These are phyloP conservation scores for Quillaja saponaria DNA, from an alignment of 306 rosid species.

Conservation along the genomic window DNA sequence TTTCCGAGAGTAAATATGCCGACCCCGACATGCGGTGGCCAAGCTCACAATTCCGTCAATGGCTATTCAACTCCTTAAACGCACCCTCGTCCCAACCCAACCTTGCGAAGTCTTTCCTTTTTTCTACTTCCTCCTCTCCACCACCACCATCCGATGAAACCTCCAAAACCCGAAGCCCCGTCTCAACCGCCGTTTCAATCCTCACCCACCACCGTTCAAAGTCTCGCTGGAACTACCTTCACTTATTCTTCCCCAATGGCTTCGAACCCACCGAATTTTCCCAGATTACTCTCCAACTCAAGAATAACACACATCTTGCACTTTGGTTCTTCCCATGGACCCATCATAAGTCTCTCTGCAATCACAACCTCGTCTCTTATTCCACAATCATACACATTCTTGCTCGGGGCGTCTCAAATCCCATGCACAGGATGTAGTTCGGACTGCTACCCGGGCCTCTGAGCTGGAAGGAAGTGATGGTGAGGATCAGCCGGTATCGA, in stretches of 20 bases:
- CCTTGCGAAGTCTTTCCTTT: conserved; percentile 9
- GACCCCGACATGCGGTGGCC: not conserved
- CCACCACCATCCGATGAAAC: conserved; percentile 25
- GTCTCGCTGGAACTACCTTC: conserved; percentile 70
- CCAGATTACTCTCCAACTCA: conserved; percentile 50
- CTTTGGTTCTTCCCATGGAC: conserved; percentile 70
- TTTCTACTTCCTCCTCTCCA: conserved; percentile 23
- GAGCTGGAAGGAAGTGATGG: conserved; percentile 5
- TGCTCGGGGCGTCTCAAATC: conserved; percentile 62
- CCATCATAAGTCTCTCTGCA: conserved; percentile 53
- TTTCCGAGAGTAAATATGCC: too few species aligned
- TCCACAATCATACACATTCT: conserved; percentile 71
- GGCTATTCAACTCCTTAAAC: conserved; percentile 39
- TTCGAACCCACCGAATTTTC: conserved; percentile 56
- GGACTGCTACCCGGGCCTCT: conserved; percentile 42
- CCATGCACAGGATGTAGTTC: conserved; percentile 55
- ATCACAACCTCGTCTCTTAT: conserved; percentile 60
- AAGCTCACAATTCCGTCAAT: conserved; percentile 20
- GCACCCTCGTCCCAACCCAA: conserved; percentile 20
- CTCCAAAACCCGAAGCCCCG: conserved; percentile 1
- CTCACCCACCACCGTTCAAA: conserved; percentile 74
- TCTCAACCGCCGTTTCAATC: conserved; percentile 48
- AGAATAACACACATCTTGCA: conserved; percentile 73
- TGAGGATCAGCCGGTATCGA: conserved; percentile 7
- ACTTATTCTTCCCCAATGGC: conserved; percentile 53